Base-by-base conservation (phyloP, 345 rosid species). In the Isatis tinctoria region DNA sequence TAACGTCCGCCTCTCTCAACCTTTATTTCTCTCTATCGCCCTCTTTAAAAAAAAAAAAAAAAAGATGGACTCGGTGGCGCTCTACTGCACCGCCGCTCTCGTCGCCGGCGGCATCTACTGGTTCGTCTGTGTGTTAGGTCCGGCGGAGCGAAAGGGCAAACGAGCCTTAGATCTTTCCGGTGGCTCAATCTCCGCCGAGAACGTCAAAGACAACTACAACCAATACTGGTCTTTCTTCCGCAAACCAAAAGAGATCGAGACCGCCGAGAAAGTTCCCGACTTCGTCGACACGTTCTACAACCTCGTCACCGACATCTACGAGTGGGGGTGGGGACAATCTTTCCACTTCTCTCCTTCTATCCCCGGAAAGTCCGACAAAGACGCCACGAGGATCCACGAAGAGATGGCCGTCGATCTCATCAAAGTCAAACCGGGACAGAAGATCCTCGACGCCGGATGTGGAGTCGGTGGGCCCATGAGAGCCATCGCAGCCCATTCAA, bases 241-340 rank as follows among this genome's bases (percentile, higher is more conserved):
- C 71, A 87, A 83, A 37, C 98, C 98, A 0, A 94, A 88, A 65
- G 96, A 94, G 83, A 90, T 90, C 86, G 88, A 84, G 72, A 74
- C 86, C 32, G 74, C 89, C 60, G 96, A 94, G 40, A 88, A 87
- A 17, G 97, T 91, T 7, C 98, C 98, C 0, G 96, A 83, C 70
- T 89, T 94, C 65, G 98, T 94, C 28, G 95, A 94, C 81, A 94
- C 98, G 0, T 94, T 94, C 48, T 94, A 94, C 87, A 91, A 94
- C 76, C 77, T 91, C 37, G 95, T 94, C 10, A 94, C 98, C 7
- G 98, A 94, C 74, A 94, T 94, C 56, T 94, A 94, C 82, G 98
- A 94, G 85, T 94, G 98, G 98, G 98, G 98, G 0, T 94, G 97
- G 98, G 98, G 97, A 7, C 98, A 94, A 67, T 94, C 97, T 60